Evolutionary conservation across 345 rosid species (phyloP).

Genomic region (Psidium guajava): DNA sequence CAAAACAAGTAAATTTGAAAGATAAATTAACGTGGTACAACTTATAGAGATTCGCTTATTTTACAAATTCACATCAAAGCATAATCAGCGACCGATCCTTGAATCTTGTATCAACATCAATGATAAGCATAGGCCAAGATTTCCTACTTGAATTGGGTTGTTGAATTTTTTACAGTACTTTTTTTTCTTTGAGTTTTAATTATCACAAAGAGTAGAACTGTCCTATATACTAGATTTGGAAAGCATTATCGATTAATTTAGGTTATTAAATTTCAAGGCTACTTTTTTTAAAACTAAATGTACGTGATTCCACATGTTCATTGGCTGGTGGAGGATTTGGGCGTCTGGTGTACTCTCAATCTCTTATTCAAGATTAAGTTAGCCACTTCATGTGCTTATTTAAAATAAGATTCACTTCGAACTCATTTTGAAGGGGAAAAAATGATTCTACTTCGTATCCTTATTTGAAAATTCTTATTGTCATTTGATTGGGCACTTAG

Average conservation of each 20-base stretch:
- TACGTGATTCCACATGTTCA: neutral
- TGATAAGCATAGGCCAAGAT: too few species aligned
- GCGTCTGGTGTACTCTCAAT: neutral
- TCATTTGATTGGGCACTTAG: too few species aligned
- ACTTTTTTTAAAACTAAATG: too few species aligned
- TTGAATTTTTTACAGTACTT: neutral
- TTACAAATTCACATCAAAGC: too few species aligned
- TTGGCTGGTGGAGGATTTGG: fast-evolving
- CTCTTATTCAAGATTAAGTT: neutral
- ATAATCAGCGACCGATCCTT: too few species aligned
- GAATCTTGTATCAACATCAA: too few species aligned
- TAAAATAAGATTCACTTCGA: neutral
- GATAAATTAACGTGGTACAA: too few species aligned
- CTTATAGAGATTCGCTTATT: too few species aligned
- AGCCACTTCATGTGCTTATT: neutral
- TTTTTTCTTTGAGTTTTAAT: neutral
- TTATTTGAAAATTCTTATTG: too few species aligned
- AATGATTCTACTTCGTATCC: too few species aligned
- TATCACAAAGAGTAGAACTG: neutral
- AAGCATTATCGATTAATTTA: neutral
- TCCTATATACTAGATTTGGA: neutral
- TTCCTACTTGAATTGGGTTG: neutral
- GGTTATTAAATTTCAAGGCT: neutral
- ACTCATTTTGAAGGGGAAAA: too few species aligned
- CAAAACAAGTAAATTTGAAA: too few species aligned